Evolutionary conservation across 345 rosid genomes (phyloP).

Genomic region (Arabidopsis suecica): DNA sequence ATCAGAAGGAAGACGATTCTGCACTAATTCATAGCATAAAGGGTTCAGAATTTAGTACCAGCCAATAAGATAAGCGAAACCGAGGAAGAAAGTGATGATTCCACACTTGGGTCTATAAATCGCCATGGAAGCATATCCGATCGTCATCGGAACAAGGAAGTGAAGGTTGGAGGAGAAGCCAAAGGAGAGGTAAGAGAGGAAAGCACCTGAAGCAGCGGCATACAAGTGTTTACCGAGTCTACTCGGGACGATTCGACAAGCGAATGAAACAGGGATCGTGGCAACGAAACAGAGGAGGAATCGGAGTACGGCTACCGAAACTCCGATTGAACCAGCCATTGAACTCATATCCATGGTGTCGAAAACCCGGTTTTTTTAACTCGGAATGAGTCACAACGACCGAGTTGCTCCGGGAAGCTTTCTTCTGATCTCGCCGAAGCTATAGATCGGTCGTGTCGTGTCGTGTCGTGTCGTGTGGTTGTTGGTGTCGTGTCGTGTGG

Average conservation of each 20-base stretch:
- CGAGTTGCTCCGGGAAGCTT: conserved; percentile 26
- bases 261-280: conserved; percentile 79
- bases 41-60: conserved; percentile 50
- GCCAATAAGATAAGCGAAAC: conserved; percentile 91
- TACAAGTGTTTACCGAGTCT: conserved; percentile 65
- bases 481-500: conserved; percentile 27
- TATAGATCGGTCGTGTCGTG: conserved; percentile 17
- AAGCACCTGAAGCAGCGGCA: conserved; percentile 64
- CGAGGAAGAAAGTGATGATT: conserved; percentile 67
- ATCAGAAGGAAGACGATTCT: too few species aligned
- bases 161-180: conserved; percentile 97
- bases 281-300: conserved; percentile 89
- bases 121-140: conserved; percentile 82
- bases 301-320: conserved; percentile 81
- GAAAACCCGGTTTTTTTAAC: not conserved
- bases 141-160: conserved; percentile 80
- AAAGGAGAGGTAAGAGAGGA: conserved; percentile 81
- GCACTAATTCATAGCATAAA: not conserved
- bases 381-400: conserved; percentile 34
- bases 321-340: conserved; percentile 85
- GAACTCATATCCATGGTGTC: conserved; percentile 56
- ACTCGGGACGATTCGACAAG: conserved; percentile 75
- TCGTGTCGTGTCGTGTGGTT: not conserved
- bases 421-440: conserved; percentile 10
- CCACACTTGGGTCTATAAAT: conserved; percentile 74